Percentiles rank a stretch among this genome's conserved stretches.
Conservation (phyloP, 495 filamentous ascomycete genomes). For the Penicillium angulare region DNA sequence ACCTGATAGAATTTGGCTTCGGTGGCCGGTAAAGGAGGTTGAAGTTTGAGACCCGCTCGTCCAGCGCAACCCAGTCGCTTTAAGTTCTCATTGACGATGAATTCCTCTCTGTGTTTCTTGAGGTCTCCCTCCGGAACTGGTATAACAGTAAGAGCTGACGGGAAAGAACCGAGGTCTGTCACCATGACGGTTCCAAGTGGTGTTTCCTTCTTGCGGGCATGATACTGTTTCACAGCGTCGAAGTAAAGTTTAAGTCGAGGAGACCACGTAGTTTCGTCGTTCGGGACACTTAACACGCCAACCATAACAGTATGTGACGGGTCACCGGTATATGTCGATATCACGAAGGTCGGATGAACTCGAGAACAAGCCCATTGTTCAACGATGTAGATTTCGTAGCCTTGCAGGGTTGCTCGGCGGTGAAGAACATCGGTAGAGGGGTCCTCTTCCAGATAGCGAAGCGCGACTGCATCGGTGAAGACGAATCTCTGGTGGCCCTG, state of each 20-base stretch:
- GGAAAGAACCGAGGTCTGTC: constrained; percentile 87
- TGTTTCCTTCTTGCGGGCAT: constrained; percentile 81
- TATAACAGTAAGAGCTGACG: constrained; percentile 85
- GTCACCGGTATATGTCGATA: constrained; percentile 92
- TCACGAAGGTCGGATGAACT: constrained; percentile 83
- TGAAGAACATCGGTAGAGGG: constrained; percentile 71
- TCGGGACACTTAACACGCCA: constrained; percentile 80
- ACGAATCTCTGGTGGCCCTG: constrained; percentile 55
- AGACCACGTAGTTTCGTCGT: constrained; percentile 79
- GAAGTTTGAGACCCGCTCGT: constrained; percentile 77
- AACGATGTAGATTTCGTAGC: constrained; percentile 92
- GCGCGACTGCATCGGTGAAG: constrained; percentile 72
- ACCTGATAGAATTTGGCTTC: constrained; percentile 90
- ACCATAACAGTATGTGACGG: constrained; percentile 71
- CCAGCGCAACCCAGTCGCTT: constrained; percentile 92
- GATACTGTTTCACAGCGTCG: constrained; percentile 75
- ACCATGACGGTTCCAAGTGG: constrained; percentile 83
- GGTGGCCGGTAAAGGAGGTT: constrained; percentile 72
- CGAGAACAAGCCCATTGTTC: constrained; percentile 98
- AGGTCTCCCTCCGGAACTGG: constrained; percentile 84
- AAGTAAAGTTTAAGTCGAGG: constrained; percentile 78
- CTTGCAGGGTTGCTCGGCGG: constrained; percentile 63
- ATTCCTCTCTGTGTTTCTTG: constrained; percentile 73
- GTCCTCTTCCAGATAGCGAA: constrained; percentile 89
- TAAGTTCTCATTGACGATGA: constrained; percentile 92